phyloP scores from a whole-genome alignment of 768 basidiomycete species.

The Lyophyllum atratum region DNA sequence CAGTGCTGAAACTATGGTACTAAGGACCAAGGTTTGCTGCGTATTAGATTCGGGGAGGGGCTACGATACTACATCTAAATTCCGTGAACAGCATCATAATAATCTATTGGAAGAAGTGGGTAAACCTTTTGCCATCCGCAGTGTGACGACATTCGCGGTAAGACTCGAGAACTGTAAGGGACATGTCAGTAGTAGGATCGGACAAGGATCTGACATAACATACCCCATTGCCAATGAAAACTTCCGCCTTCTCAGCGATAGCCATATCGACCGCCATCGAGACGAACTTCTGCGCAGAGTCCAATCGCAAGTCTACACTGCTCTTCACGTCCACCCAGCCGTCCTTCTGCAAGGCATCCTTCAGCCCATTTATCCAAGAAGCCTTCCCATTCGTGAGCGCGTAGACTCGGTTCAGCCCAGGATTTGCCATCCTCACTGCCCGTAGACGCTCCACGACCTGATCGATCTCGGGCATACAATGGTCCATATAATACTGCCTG shows the following conservation, averaged over 20 bases:
- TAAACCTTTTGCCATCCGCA: constrained; percentile 31
- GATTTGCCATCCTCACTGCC: constrained; percentile 29
- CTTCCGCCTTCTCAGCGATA: constrained; percentile 61
- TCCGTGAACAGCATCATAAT: constrained; percentile 21
- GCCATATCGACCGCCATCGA: constrained; percentile 70
- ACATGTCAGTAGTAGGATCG: neutral
- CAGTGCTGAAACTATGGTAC: no score
- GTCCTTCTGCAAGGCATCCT: constrained; percentile 33
- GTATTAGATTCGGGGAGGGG: neutral
- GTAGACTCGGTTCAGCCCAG: constrained; percentile 49
- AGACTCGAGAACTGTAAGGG: constrained; percentile 37
- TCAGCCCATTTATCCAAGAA: constrained; percentile 51
- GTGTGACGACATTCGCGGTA: constrained; percentile 35
- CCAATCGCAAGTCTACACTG: constrained; percentile 54
- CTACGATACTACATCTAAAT: neutral
- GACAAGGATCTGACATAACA: constrained; percentile 25
- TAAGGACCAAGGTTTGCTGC: neutral
- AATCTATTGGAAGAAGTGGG: constrained; percentile 31
- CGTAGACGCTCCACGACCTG: constrained; percentile 48
- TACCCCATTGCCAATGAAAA: constrained; percentile 74
- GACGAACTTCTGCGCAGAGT: constrained; percentile 57
- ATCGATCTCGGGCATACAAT: constrained; percentile 54
- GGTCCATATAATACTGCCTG: constrained; percentile 36
- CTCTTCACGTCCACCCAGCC: constrained; percentile 53
- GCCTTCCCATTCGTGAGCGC: constrained; percentile 64